Conservation (phyloP, 768 basidiomycete genomes). For the Panus rudis region DNA sequence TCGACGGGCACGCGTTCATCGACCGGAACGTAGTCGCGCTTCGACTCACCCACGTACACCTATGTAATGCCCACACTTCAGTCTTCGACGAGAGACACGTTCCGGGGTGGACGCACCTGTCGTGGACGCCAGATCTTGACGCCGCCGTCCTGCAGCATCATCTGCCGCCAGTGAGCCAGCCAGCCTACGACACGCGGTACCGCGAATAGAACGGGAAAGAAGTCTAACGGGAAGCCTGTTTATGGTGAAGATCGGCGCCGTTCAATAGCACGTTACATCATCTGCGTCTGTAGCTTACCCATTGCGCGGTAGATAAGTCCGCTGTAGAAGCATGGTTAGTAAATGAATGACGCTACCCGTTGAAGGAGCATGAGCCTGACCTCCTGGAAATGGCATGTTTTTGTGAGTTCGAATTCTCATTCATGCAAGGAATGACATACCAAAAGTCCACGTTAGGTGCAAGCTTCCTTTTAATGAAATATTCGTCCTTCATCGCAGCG, state of each 20-base stretch:
- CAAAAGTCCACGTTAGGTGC: conserved; percentile 93
- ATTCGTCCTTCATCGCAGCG: conserved; percentile 85
- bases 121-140: conserved; percentile 92
- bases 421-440: conserved; percentile 42
- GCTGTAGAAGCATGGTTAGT: no score
- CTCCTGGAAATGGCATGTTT: no score
- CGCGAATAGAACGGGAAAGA: conserved; percentile 89
- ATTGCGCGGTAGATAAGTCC: conserved; percentile 89
- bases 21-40: conserved; percentile 69
- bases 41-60: conserved; percentile 73
- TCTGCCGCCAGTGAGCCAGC: conserved; percentile 93
- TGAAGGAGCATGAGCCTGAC: no score
- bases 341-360: no score
- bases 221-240: conserved; percentile 85
- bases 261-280: neutral
- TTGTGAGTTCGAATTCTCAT: no score
- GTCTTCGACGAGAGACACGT: neutral
- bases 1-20: conserved; percentile 50
- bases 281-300: conserved; percentile 42
- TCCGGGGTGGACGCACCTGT: conserved; percentile 42
- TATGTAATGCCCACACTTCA: conserved; percentile 23
- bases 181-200: conserved; percentile 91
- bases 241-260: neutral
- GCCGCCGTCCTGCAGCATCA: conserved; percentile 85
- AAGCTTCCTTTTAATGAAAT: conserved; percentile 74